Evolutionary conservation across 2,329 filamentous ascomycete species (phyloP).

Genomic region (Colletotrichum tabaci): DNA sequence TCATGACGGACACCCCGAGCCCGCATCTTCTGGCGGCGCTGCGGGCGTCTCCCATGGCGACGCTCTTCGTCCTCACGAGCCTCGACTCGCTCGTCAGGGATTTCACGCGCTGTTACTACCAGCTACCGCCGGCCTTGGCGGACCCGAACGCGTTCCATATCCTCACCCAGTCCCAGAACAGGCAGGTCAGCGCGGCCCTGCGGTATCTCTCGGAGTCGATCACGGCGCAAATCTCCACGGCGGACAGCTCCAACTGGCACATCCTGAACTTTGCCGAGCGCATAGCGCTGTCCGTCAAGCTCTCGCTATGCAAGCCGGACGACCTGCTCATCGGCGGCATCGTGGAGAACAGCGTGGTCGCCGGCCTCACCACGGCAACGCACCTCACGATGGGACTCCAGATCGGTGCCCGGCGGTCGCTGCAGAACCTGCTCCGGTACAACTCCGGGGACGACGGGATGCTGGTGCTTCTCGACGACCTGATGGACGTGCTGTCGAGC

Average conservation of each 20-base stretch:
- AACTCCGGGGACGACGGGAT: constrained; percentile 48
- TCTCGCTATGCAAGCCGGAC: constrained; percentile 52
- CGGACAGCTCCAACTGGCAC: constrained; percentile 39
- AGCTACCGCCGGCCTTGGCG: constrained; percentile 49
- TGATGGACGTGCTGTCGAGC: constrained; percentile 43
- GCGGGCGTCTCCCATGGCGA: constrained; percentile 47
- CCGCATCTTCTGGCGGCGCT: constrained; percentile 46
- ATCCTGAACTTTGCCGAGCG: constrained; percentile 49
- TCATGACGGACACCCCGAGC: constrained; percentile 50
- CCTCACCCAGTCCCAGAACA: constrained; percentile 51
- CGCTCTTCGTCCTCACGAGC: constrained; percentile 49
- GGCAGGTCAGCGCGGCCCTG: constrained; percentile 48
- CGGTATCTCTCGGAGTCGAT: constrained; percentile 44
- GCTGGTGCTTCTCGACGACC: constrained; percentile 49
- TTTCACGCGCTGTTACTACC: constrained; percentile 54
- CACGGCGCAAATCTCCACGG: constrained; percentile 25
- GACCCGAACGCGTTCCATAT: constrained; percentile 53
- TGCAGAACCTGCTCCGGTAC: constrained; percentile 45
- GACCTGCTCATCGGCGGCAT: constrained; percentile 53
- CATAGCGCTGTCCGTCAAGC: constrained; percentile 47
- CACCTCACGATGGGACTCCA: constrained; percentile 49
- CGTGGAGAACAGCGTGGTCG: constrained; percentile 51
- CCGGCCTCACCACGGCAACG: constrained; percentile 51
- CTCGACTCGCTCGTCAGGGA: constrained; percentile 49
- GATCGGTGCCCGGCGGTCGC: constrained; percentile 48